Evolutionary conservation across 2,329 filamentous ascomycete genomes (phyloP).

Genomic region (Zymoseptoria tritici): DNA sequence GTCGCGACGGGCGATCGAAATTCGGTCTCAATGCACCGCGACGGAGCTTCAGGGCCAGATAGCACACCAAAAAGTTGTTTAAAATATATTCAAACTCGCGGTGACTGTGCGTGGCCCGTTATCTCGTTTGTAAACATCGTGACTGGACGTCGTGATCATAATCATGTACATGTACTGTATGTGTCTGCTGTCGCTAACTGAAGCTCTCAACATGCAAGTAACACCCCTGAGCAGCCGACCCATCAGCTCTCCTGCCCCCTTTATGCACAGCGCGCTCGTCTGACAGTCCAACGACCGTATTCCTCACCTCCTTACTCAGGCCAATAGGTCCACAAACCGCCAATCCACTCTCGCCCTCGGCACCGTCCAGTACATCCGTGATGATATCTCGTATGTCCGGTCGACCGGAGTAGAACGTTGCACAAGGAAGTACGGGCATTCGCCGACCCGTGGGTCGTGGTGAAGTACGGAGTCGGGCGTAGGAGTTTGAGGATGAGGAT

Average conservation of each 20-base stretch:
- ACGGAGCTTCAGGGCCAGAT: no score
- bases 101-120: no score
- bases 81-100: no score
- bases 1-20: no score
- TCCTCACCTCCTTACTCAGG: constrained; percentile 17
- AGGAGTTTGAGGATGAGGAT: not conserved
- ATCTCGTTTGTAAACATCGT: no score
- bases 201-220: constrained; percentile 20
- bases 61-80: no score
- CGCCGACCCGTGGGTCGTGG: not conserved
- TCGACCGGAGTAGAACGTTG: constrained; percentile 19
- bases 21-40: no score
- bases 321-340: constrained; percentile 20
- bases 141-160: constrained; percentile 6
- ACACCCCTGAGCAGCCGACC: constrained; percentile 18
- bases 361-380: constrained; percentile 15
- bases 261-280: constrained; percentile 23
- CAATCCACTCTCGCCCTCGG: constrained; percentile 20
- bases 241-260: not conserved
- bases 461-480: not conserved
- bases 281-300: constrained; percentile 13
- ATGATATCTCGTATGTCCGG: constrained; percentile 15
- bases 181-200: not conserved
- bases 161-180: not conserved
- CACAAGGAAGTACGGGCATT: constrained; percentile 14